Base-by-base conservation (phyloP, 2,329 filamentous ascomycete species). In the Scedosporium boydii region DNA sequence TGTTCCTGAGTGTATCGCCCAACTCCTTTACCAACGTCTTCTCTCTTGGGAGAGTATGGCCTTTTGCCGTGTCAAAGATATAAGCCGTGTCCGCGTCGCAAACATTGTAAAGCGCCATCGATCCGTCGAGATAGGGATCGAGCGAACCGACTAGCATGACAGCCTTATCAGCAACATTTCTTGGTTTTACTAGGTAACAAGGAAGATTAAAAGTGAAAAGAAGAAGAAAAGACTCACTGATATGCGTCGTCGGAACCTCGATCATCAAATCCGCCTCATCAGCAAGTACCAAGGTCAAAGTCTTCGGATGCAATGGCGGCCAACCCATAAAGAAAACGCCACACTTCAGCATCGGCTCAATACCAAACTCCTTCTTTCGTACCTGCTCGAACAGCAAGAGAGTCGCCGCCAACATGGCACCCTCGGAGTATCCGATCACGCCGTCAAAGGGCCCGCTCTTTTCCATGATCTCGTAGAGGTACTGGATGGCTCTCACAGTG, bases 51-150 rank as follows among this genome's bases (percentile, higher is more conserved):
- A 87, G 73, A 0, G 82, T 86, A 68, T 88, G 85, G 0, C 85
- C 85, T 67, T 86, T 86, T 4, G 83, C 85, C 65, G 87, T 84
- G 66, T 88, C 85, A 64, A 87, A 87, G n/a, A 87, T 75, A 41
- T 78, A 76, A 0, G 84, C 84, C 1, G 74, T 80, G 63, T 87
- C 84, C 0, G 78, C 78, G 57, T 87, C 81, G 65, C 84, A 88
- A 26, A 86, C 77, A 66, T 85, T 84, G 72, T 82, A 87, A 3
- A 87, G 75, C 0, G 84, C 82, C 74, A 86, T 78, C 2, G 82
- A 82, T 0, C 85, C 84, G 41, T 84, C 76, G 2, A 86, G 77
- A 66, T 86, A 87, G 0, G 84, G 85, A 66, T 87, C 85, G 63
- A 77, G 71, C 10, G 79, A 82, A 9, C 81, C 81, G 58, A 84